Conservation (phyloP, 2,329 filamentous ascomycete species). For the Beauveria scarabaeidicola region DNA sequence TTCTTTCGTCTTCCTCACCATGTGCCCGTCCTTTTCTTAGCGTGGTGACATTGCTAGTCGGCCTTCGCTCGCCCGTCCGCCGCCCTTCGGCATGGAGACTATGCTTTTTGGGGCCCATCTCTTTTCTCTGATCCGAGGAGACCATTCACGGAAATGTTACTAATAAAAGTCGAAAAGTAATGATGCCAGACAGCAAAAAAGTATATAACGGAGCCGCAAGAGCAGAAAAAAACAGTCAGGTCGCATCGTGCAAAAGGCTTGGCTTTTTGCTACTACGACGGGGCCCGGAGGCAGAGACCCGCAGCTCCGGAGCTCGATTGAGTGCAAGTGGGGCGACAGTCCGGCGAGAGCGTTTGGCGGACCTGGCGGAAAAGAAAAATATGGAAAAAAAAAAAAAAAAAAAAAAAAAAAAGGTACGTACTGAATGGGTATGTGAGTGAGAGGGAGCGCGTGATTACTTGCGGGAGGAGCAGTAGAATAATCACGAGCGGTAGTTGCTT, state of each 20-base stretch:
- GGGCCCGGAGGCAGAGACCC: constrained; percentile 1
- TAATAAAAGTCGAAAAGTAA: neutral
- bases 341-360: neutral
- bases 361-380: no score
- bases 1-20: neutral
- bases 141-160: neutral
- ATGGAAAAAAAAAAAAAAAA: no score
- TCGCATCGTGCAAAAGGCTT: neutral
- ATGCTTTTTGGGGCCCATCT: neutral
- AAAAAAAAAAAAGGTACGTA: neutral
- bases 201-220: neutral
- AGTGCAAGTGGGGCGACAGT: neutral
- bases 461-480: neutral
- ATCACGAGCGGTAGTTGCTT: neutral
- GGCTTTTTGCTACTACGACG: neutral
- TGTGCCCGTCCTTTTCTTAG: neutral
- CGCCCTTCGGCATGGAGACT: neutral
- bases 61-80: neutral
- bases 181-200: neutral
- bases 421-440: neutral
- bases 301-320: constrained; percentile 8
- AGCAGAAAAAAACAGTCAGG: neutral
- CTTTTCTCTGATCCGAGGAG: neutral
- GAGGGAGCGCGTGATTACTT: neutral
- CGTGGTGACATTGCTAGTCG: neutral